Evolutionary conservation across 108 stramenopile genomes (phyloP).

Genomic region (Stephanodiscus minutulus): DNA sequence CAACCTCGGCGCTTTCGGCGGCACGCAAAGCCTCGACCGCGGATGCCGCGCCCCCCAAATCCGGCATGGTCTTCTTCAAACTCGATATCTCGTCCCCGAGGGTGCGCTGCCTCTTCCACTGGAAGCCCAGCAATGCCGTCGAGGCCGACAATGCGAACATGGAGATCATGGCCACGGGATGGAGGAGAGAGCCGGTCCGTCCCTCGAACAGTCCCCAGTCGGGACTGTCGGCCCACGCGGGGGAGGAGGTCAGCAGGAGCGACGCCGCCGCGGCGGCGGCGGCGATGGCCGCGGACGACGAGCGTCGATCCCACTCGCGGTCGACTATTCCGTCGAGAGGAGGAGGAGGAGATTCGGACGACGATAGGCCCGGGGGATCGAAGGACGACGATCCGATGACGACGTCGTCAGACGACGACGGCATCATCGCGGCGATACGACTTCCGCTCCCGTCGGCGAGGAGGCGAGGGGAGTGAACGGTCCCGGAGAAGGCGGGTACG

Average conservation of each 20-base stretch:
- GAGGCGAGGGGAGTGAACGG: no score
- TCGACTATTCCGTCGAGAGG: no score
- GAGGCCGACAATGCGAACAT: conserved; percentile 70
- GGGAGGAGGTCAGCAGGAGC: conserved; percentile 14
- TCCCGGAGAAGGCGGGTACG: no score
- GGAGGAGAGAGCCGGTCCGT: conserved; percentile 78
- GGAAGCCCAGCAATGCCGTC: conserved; percentile 88
- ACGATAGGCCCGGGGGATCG: no score
- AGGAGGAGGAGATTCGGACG: no score
- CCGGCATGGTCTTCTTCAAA: conserved; percentile 69
- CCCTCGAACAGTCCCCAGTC: conserved; percentile 82
- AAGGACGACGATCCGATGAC: no score
- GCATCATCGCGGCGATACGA: no score
- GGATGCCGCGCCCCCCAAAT: conserved; percentile 49
- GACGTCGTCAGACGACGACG: not conserved
- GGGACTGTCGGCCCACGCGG: conserved; percentile 53
- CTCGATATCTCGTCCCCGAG: conserved; percentile 84
- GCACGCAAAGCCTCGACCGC: conserved; percentile 51
- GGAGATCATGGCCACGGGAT: conserved; percentile 86
- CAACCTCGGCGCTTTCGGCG: conserved; percentile 56
- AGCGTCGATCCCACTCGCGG: no score
- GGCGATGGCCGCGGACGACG: not conserved
- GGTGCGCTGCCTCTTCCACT: conserved; percentile 93
- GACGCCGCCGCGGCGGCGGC: conserved; percentile 26
- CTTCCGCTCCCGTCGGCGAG: no score